Evolutionary conservation across 2,329 filamentous ascomycete genomes (phyloP).

Genomic region (Helicocarpus griseus): DNA sequence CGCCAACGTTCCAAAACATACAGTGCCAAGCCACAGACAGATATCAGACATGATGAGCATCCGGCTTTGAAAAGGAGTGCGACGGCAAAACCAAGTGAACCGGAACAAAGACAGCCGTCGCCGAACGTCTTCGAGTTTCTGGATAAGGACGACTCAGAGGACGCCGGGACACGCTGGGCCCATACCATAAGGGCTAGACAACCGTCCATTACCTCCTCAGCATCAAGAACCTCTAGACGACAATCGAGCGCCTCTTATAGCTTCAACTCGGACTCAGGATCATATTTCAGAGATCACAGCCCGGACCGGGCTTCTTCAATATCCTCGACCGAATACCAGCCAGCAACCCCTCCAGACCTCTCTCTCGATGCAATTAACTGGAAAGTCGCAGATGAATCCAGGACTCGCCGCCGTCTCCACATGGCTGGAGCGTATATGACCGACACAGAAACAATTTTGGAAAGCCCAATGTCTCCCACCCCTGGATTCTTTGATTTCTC

Average conservation of each 20-base stretch:
- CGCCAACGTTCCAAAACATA: conserved; percentile 8
- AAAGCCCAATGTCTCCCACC: conserved; percentile 15
- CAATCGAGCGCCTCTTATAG: conserved; percentile 16
- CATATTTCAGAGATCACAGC: conserved; percentile 23
- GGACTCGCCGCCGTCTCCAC: conserved; percentile 2
- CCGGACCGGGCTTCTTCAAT: conserved; percentile 25
- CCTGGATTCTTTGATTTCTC: conserved; percentile 24
- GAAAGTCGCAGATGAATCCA: conserved; percentile 14
- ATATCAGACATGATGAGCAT: background rate
- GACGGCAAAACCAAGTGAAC: conserved; percentile 6
- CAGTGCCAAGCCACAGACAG: conserved; percentile 2
- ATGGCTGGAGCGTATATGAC: conserved; percentile 15
- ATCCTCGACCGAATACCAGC: conserved; percentile 21
- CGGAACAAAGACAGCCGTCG: conserved; percentile 1
- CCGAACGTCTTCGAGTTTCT: conserved; percentile 34
- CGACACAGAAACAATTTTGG: conserved; percentile 11
- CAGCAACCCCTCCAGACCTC: conserved; percentile 19
- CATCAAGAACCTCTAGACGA: conserved; percentile 10
- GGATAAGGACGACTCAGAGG: conserved; percentile 16
- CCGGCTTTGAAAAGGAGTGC: conserved; percentile 4
- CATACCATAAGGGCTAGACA: background rate
- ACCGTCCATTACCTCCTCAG: conserved; percentile 1
- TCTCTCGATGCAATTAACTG: conserved; percentile 19
- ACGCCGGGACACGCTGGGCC: background rate
- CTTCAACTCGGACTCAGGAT: conserved; percentile 25